Evolutionary conservation across 495 filamentous ascomycete species (phyloP), one percentile per base, ranked within the genome.

Genomic region (Lophium mytilinum): DNA sequence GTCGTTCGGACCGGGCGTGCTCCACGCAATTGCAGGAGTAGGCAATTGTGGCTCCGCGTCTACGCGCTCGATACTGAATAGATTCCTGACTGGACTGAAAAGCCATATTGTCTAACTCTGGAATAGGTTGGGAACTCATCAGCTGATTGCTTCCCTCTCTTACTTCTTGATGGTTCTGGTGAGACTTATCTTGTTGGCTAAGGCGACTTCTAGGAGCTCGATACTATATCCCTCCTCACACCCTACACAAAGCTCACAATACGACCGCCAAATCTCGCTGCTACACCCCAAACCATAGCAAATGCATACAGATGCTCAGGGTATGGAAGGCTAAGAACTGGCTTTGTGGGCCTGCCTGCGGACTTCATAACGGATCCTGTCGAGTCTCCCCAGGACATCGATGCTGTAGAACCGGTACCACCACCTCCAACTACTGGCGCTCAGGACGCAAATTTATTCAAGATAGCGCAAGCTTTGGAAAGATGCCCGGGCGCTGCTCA

Each of bases 1-100:
- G 80, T 83, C 9, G 83, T 86, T 8, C 37, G 83, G 83, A 17
- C 83, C 83, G 1, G 83, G 81, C 24, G 80, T 85, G 9, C 65
- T 84, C 15, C 83, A 86, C 69, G 80, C 78, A 2, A 70, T 85
- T 63, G 78, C 83, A 39, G 83, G 82, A 37, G 80, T 61, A 56
- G 4, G 58, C 56, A 18, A 1, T 24, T n/a, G 33, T 50, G 43
- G 5, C 19, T n/a, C 46, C 3, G 9, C 17, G 17, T 41, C 39
- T 41, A 41, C 39, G 1, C 39, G 11, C 39, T 17, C 39, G 39
- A 12, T 6, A 30, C 24, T 30, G 17, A 41, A 41, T 9, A 41
- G 17, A 11, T 24, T 4, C 45, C 12, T 48, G 10, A 11, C 14
- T 48, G 15, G 12, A 48, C 40, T 42, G 8, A 8, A n/a, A 42